These are phyloP conservation scores for Globisporangium apiculatum DNA, from an alignment of 352 stramenopile genomes.

Conservation along the genomic window DNA sequence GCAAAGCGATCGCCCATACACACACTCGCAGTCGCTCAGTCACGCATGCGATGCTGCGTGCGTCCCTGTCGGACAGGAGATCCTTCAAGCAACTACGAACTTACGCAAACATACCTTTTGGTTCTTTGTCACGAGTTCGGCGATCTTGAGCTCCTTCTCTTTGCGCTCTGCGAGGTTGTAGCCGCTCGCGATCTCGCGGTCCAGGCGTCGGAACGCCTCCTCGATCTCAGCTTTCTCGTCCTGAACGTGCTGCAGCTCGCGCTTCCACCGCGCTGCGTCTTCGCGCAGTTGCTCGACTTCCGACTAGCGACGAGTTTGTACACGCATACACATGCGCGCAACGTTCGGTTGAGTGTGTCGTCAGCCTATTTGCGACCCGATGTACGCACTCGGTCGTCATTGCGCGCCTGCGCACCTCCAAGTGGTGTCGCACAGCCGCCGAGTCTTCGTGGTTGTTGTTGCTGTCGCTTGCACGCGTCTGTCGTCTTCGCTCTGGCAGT, in stretches of 20 bases:
- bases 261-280: constrained; percentile 15
- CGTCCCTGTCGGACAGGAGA: no score
- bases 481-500: neutral
- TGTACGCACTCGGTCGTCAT: no score
- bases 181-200: constrained; percentile 42
- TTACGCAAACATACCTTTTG: constrained; percentile 20
- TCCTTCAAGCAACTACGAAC: neutral
- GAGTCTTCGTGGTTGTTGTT: constrained; percentile 26
- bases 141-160: constrained; percentile 57
- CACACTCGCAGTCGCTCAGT: no score
- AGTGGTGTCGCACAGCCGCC: constrained; percentile 6
- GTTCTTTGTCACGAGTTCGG: constrained; percentile 51
- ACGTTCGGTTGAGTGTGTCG: neutral
- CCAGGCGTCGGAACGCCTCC: constrained; percentile 39
- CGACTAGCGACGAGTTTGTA: neutral
- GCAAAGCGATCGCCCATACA: no score
- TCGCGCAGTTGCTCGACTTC: constrained; percentile 24
- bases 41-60: neutral
- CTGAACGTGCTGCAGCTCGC: constrained; percentile 27
- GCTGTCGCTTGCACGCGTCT: neutral
- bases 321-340: neutral
- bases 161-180: constrained; percentile 53
- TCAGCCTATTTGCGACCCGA: neutral
- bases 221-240: constrained; percentile 39
- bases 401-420: constrained; percentile 13